A percentile compares a stretch with the other conserved stretches of the same genome.
These are phyloP conservation scores for Chimonanthus salicifolius DNA, from an alignment of 164 flowering plant species.

Conservation along the genomic window DNA sequence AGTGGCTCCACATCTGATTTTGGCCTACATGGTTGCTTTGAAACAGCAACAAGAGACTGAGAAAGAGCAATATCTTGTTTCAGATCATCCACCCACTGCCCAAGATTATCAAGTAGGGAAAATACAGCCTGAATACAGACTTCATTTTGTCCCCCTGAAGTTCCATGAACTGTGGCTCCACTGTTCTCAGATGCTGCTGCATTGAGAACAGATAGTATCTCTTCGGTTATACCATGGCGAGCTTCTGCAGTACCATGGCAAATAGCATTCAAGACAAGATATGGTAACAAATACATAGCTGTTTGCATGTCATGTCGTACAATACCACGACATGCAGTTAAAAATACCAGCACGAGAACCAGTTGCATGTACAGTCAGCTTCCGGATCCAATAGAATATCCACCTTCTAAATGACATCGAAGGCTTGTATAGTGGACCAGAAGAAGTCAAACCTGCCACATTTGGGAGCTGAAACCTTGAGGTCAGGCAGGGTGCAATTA, in stretches of 20 bases:
- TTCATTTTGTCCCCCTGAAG: slow-evolving; percentile 73
- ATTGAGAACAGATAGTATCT: slow-evolving; percentile 83
- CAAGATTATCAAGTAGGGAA: slow-evolving; percentile 96
- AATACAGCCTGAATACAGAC: slow-evolving; percentile 97
- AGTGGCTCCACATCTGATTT: slow-evolving; percentile 48
- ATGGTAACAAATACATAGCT: slow-evolving; percentile 85
- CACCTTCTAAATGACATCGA: slow-evolving; percentile 92
- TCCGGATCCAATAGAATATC: slow-evolving; percentile 86
- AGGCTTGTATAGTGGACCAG: slow-evolving; percentile 78
- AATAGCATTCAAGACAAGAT: slow-evolving; percentile 84
- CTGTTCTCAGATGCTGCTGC: slow-evolving; percentile 79
- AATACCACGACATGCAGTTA: slow-evolving; percentile 88
- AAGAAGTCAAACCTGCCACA: slow-evolving; percentile 59
- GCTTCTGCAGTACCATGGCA: slow-evolving; percentile 88
- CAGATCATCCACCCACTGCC: slow-evolving; percentile 98
- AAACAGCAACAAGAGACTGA: slow-evolving; percentile 42
- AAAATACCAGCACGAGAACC: slow-evolving; percentile 91
- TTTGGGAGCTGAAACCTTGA: slow-evolving; percentile 87
- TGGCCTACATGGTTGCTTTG: slow-evolving; percentile 49
- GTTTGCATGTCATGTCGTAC: slow-evolving; percentile 97
- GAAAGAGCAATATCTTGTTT: slow-evolving; percentile 84
- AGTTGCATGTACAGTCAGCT: slow-evolving; percentile 73
- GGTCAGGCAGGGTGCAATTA: slow-evolving; percentile 96
- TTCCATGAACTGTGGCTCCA: slow-evolving; percentile 47
- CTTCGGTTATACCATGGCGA: slow-evolving; percentile 80